These are phyloP conservation scores for Aureobasidium zeae DNA, from an alignment of 2,329 filamentous ascomycete species.

Conservation along the genomic window DNA sequence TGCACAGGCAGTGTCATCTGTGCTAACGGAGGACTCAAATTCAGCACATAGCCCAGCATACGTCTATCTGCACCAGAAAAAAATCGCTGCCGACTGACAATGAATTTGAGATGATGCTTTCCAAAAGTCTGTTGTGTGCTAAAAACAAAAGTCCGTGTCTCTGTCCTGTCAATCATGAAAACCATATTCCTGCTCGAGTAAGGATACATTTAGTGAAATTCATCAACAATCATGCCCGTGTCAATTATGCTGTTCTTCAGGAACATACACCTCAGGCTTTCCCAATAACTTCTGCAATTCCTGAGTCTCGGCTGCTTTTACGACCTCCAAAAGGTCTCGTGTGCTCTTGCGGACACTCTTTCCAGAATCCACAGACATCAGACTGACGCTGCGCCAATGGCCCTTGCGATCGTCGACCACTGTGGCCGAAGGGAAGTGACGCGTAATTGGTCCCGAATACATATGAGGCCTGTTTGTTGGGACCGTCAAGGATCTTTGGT, in stretches of 20 bases:
- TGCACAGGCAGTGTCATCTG: conserved; percentile 69
- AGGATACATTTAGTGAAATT: not conserved
- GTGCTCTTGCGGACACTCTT: conserved; percentile 17
- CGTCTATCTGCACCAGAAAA: too few species aligned
- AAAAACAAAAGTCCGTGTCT: too few species aligned
- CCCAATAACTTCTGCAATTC: conserved; percentile 14
- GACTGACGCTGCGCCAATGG: conserved; percentile 23
- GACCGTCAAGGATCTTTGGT: not conserved
- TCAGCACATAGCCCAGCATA: conserved; percentile 38
- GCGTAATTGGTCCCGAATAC: conserved; percentile 11
- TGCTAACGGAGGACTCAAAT: conserved; percentile 68
- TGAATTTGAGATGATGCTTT: too few species aligned
- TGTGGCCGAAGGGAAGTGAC: conserved; percentile 26
- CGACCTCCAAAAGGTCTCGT: conserved; percentile 16
- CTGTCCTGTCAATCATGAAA: not conserved
- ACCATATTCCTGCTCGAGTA: not conserved
- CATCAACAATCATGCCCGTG: not conserved
- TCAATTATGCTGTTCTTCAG: not conserved
- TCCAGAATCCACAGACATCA: conserved; percentile 21
- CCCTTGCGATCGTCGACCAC: conserved; percentile 28
- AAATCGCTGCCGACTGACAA: too few species aligned
- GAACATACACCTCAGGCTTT: not conserved
- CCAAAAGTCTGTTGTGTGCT: too few species aligned
- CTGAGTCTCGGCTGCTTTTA: conserved; percentile 13
- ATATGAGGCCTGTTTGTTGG: not conserved